These are phyloP conservation scores for Xerocomellus intermedius DNA, from an alignment of 768 basidiomycete genomes.

Conservation along the genomic window DNA sequence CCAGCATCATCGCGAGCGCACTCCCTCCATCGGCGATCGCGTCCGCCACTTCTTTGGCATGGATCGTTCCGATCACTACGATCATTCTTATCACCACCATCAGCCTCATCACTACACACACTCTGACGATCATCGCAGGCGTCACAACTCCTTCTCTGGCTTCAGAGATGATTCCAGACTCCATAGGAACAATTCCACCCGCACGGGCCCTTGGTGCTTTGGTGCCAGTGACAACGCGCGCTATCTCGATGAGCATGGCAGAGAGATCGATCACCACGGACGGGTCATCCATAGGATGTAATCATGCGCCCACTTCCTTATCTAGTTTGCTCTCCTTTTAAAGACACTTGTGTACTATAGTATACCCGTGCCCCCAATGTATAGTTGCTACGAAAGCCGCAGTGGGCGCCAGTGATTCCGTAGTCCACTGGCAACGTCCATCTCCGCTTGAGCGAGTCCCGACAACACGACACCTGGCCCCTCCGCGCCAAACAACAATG, in stretches of 20 bases:
- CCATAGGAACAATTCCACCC: conserved; percentile 18
- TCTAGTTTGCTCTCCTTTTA: conserved; percentile 1
- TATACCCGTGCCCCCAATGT: neutral
- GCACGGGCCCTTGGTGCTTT: conserved; percentile 22
- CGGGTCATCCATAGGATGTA: conserved; percentile 28
- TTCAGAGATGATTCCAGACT: conserved; percentile 17
- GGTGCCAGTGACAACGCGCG: conserved; percentile 18
- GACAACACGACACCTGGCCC: conserved; percentile 11
- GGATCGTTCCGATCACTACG: conserved; percentile 7
- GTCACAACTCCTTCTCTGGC: conserved; percentile 26
- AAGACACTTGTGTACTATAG: neutral
- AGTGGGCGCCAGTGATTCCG: conserved; percentile 68
- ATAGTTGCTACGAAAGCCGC: conserved; percentile 36
- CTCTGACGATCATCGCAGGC: conserved; percentile 18
- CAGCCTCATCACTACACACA: conserved; percentile 6
- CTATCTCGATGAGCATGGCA: conserved; percentile 26
- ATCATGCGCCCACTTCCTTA: neutral
- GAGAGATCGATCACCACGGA: conserved; percentile 27
- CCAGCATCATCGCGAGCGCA: conserved; percentile 12
- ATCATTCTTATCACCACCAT: neutral
- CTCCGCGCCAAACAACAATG: conserved; percentile 44
- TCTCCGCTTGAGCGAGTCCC: conserved; percentile 50
- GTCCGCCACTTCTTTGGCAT: conserved; percentile 39
- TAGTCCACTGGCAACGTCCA: conserved; percentile 57
- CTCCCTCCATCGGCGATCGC: conserved; percentile 36